These are phyloP conservation scores for Coemansia sp. DNA, from an alignment of 192 early-diverging fungal species.

Conservation along the genomic window DNA sequence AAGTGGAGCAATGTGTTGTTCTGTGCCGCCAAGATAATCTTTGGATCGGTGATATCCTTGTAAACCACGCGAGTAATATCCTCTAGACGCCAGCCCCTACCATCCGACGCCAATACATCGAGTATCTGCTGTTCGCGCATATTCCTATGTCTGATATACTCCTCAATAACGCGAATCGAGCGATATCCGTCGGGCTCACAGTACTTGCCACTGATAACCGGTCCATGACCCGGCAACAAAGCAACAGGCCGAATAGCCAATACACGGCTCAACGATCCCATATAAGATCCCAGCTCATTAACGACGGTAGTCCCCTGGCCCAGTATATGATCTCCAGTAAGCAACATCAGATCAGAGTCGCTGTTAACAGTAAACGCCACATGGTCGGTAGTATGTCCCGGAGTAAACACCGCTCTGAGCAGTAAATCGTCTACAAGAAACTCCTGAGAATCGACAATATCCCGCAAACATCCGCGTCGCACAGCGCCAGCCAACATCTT, in stretches of 20 bases:
- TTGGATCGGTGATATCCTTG: conserved; percentile 36
- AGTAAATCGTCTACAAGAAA: conserved; percentile 68
- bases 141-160: conserved; percentile 79
- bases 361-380: conserved; percentile 70
- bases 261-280: conserved; percentile 66
- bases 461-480: conserved; percentile 6
- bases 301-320: conserved; percentile 86
- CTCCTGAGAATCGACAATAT: conserved; percentile 63
- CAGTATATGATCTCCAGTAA: conserved; percentile 82
- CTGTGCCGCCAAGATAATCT: conserved; percentile 34
- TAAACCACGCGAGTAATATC: conserved; percentile 43
- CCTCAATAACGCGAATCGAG: conserved; percentile 65
- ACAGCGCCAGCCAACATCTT: conserved; percentile 9
- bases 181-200: conserved; percentile 23
- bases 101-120: conserved; percentile 41
- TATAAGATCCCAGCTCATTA: conserved; percentile 70
- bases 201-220: conserved; percentile 60
- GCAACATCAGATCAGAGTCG: conserved; percentile 52
- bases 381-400: conserved; percentile 85
- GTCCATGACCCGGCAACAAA: conserved; percentile 83
- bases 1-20: conserved; percentile 45
- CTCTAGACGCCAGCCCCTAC: conserved; percentile 26
- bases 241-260: conserved; percentile 40
- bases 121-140: conserved; percentile 79
- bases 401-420: conserved; percentile 70